These are phyloP conservation scores for Mayamaea pseudoterrestris DNA, from an alignment of 108 stramenopile genomes.

Conservation along the genomic window DNA sequence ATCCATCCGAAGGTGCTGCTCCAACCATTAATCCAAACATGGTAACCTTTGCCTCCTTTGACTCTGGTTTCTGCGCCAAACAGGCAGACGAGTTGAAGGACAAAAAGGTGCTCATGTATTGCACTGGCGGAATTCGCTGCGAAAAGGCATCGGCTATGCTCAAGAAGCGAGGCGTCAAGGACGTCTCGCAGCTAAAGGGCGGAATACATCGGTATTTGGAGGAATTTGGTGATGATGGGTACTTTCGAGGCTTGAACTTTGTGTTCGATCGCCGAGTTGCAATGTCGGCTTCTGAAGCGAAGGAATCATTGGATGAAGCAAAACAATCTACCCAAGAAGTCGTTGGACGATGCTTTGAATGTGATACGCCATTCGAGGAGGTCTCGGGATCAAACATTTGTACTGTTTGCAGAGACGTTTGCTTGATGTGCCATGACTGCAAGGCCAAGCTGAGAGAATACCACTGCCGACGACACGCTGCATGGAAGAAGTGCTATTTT, in stretches of 20 bases:
- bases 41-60: constrained; percentile 62
- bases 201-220: constrained; percentile 94
- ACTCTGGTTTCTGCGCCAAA: constrained; percentile 43
- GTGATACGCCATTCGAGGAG: constrained; percentile 37
- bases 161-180: constrained; percentile 46
- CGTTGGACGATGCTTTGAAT: constrained; percentile 58
- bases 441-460: constrained; percentile 36
- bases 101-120: constrained; percentile 90
- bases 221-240: constrained; percentile 60
- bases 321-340: constrained; percentile 5
- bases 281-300: constrained; percentile 24
- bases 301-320: background rate
- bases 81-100: constrained; percentile 42
- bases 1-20: background rate
- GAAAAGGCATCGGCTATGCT: constrained; percentile 70
- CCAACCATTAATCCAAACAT: constrained; percentile 62
- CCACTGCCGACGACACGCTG: constrained; percentile 51
- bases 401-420: constrained; percentile 63
- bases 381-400: constrained; percentile 55
- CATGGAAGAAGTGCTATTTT: constrained; percentile 59
- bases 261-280: constrained; percentile 85
- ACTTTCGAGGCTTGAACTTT: constrained; percentile 82
- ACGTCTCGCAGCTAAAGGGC: constrained; percentile 76
- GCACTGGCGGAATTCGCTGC: constrained; percentile 82
- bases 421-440: constrained; percentile 50